Conservation (phyloP, 805 yeast species). For the Monosporozyma aerobia region DNA sequence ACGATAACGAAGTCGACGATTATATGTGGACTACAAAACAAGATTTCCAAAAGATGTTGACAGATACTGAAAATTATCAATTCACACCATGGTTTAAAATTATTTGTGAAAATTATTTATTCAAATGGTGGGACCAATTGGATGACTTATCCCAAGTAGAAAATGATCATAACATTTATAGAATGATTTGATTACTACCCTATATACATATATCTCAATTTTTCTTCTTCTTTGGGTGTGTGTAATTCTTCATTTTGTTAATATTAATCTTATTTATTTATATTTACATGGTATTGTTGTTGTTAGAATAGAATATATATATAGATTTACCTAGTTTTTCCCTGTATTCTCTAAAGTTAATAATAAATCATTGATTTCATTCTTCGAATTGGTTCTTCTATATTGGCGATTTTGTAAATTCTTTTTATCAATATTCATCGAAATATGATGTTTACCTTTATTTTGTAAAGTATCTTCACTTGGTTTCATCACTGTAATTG, state of each 20-base stretch:
- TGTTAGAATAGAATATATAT: background rate
- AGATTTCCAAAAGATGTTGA: conserved; percentile 68
- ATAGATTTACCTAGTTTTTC: background rate
- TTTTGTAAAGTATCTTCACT: background rate
- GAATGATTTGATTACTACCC: conserved; percentile 24
- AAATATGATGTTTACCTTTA: background rate
- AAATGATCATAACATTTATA: conserved; percentile 30
- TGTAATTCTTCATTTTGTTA: background rate
- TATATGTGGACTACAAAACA: conserved; percentile 58
- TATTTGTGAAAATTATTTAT: conserved; percentile 83
- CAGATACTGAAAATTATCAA: conserved; percentile 43
- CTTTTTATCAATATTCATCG: background rate
- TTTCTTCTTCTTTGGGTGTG: background rate
- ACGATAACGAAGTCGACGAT: conserved; percentile 82
- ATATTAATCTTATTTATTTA: background rate
- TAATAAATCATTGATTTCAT: conserved; percentile 1
- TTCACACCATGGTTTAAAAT: conserved; percentile 99
- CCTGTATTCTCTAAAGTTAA: conserved; percentile 4
- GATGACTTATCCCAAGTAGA: conserved; percentile 45
- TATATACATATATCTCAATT: conserved; percentile 5
- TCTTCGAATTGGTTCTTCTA: background rate
- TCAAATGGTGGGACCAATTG: conserved; percentile 86
- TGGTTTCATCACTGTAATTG: background rate
- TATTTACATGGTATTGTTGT: conserved; percentile 1
- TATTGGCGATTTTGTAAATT: background rate